Percentiles rank a stretch among this genome's conserved stretches.
Conservation (phyloP, 352 stramenopile species). For the Phytophthora sojae region DNA sequence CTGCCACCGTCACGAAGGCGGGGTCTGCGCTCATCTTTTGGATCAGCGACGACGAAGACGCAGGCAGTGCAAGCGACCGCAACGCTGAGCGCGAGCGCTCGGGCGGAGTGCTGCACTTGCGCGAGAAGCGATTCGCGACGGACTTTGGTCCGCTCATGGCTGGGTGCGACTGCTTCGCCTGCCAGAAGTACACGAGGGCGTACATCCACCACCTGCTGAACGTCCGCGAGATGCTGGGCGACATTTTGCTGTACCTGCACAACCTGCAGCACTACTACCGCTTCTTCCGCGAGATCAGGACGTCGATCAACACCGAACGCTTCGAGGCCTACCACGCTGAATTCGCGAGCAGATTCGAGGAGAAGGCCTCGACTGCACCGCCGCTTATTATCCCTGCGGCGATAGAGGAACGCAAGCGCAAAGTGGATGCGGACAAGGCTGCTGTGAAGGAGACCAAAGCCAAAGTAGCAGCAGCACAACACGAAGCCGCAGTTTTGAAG, state of each 20-base stretch:
- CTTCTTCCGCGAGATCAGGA: conserved; percentile 71
- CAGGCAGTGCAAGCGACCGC: conserved; percentile 14
- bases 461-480: conserved; percentile 28
- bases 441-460: conserved; percentile 38
- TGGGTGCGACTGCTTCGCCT: conserved; percentile 80
- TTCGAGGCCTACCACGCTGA: conserved; percentile 53
- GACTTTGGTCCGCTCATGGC: conserved; percentile 71
- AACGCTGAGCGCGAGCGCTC: conserved; percentile 42
- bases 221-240: conserved; percentile 92
- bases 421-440: conserved; percentile 53
- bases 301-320: conserved; percentile 46
- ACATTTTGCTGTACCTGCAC: conserved; percentile 92
- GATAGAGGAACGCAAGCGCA: conserved; percentile 64
- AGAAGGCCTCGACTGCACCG: conserved; percentile 51
- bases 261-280: conserved; percentile 84
- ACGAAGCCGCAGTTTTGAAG: conserved; percentile 36
- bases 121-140: conserved; percentile 65
- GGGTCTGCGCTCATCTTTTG: conserved; percentile 69
- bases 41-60: conserved; percentile 49
- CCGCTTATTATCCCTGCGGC: conserved; percentile 58
- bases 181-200: conserved; percentile 76
- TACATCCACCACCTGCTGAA: conserved; percentile 95
- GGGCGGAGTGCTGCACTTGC: conserved; percentile 69
- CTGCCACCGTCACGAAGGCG: conserved; percentile 53
- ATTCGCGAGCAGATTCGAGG: conserved; percentile 60